phyloP scores from a whole-genome alignment of 129 eudicot species.

The Dittrichia graveolens region DNA sequence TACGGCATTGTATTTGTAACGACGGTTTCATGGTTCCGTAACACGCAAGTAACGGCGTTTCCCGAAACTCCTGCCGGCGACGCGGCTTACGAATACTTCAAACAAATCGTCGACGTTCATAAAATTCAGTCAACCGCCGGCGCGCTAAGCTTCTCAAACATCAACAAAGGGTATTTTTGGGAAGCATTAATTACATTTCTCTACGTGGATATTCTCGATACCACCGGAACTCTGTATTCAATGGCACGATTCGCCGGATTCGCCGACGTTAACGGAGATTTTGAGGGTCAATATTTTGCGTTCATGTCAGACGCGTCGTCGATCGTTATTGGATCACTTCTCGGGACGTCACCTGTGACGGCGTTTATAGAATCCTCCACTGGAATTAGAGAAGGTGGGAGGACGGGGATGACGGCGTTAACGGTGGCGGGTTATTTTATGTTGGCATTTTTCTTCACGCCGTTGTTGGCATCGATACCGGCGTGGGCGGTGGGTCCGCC shows the following conservation, averaged over 20 bases:
- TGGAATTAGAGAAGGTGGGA: constrained; percentile 87
- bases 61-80: constrained; percentile 75
- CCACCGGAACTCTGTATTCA: constrained; percentile 79
- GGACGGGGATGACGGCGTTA: constrained; percentile 87
- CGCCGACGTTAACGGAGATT: constrained; percentile 62
- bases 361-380: constrained; percentile 88
- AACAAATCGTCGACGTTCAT: constrained; percentile 76
- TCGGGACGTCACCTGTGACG: constrained; percentile 96
- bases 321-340: constrained; percentile 73
- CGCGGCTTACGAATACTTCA: constrained; percentile 63
- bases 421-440: constrained; percentile 81
- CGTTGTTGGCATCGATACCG: constrained; percentile 88
- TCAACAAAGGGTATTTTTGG: constrained; percentile 70
- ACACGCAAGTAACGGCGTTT: constrained; percentile 76
- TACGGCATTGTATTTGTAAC: constrained; percentile 89
- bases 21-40: constrained; percentile 82
- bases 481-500: constrained; percentile 99
- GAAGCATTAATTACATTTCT: constrained; percentile 79
- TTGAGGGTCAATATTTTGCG: constrained; percentile 91
- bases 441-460: constrained; percentile 85
- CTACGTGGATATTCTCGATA: constrained; percentile 82
- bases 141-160: constrained; percentile 60
- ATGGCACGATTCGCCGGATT: constrained; percentile 95
- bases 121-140: constrained; percentile 82
- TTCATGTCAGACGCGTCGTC: constrained; percentile 92